Conservation (phyloP, 1,284 basidiomycete species). For the Austroboletus sp. region DNA sequence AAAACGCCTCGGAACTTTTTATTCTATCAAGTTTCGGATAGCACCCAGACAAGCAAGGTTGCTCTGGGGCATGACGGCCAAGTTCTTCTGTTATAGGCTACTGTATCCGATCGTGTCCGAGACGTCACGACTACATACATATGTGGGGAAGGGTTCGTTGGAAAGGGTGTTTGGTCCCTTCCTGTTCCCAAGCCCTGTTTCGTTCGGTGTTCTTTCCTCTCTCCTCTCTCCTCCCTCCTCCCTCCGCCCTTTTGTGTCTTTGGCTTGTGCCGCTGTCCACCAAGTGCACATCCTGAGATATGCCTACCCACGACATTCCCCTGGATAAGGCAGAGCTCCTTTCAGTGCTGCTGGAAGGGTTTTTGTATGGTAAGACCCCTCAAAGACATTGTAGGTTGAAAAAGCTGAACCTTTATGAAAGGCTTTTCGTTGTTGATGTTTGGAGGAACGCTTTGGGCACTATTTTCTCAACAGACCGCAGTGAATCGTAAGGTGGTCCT, state of each 20-base stretch:
- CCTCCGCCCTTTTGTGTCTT: not conserved
- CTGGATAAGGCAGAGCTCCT: conserved; percentile 22
- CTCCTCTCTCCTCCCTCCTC: not conserved
- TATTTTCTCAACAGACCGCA: conserved; percentile 3
- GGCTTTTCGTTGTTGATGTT: conserved; percentile 24
- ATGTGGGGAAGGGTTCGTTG: not conserved
- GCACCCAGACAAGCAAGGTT: not conserved
- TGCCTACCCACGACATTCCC: conserved; percentile 7
- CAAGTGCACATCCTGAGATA: conserved; percentile 2
- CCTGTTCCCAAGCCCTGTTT: not conserved
- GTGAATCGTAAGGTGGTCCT: conserved; percentile 12
- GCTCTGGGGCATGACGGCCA: not conserved
- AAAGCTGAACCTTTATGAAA: not conserved
- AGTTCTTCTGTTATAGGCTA: not conserved
- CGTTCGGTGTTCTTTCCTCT: not conserved
- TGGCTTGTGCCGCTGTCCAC: not conserved
- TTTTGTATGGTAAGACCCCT: conserved; percentile 19
- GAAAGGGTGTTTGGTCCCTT: not conserved
- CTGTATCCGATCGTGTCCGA: not conserved
- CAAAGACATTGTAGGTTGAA: not conserved
- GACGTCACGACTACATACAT: not conserved
- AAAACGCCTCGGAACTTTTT: not conserved
- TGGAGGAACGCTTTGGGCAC: conserved; percentile 13
- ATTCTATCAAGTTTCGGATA: not conserved
- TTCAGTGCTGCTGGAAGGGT: conserved; percentile 16